Evolutionary conservation across 2,329 filamentous ascomycete species (phyloP).

Genomic region (Pseudogymnoascus sp.): DNA sequence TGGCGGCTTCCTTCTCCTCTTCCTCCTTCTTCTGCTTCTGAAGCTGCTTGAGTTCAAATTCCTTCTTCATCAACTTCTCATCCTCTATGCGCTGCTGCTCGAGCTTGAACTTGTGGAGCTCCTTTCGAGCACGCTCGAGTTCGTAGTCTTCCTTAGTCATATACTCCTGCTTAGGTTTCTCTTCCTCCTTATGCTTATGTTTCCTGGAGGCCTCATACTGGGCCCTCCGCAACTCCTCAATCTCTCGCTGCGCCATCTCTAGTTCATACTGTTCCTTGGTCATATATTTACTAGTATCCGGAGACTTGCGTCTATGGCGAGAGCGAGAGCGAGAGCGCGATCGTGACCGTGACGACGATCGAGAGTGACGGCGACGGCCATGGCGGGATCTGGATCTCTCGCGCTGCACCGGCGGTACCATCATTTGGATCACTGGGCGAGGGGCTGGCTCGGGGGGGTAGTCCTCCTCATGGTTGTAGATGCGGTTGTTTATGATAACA

Average conservation of each 20-base stretch:
- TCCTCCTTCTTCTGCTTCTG: constrained; percentile 37
- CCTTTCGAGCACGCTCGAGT: constrained; percentile 34
- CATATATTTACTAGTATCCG: constrained; percentile 21
- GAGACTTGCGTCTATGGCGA: constrained; percentile 11
- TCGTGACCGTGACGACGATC: constrained; percentile 21
- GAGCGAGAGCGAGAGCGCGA: constrained; percentile 31
- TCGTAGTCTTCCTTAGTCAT: constrained; percentile 39
- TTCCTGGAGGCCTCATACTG: constrained; percentile 34
- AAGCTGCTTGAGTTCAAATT: constrained; percentile 42
- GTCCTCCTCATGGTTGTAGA: constrained; percentile 37
- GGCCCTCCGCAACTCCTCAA: constrained; percentile 30
- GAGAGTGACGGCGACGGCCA: constrained; percentile 17
- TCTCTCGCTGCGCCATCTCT: constrained; percentile 28
- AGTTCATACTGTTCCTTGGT: constrained; percentile 36
- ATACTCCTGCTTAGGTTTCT: constrained; percentile 15
- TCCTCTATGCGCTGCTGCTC: constrained; percentile 37
- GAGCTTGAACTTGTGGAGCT: constrained; percentile 40
- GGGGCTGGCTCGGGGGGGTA: not conserved
- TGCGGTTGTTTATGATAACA: constrained; percentile 50
- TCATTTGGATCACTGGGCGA: not conserved
- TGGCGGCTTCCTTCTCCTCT: constrained; percentile 41
- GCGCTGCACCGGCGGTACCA: not conserved
- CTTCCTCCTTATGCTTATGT: constrained; percentile 27
- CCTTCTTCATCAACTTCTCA: constrained; percentile 43
- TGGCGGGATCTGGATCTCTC: constrained; percentile 18